Base-by-base conservation (phyloP, 2,329 filamentous ascomycete genomes). In the Arthroderma sp. region DNA sequence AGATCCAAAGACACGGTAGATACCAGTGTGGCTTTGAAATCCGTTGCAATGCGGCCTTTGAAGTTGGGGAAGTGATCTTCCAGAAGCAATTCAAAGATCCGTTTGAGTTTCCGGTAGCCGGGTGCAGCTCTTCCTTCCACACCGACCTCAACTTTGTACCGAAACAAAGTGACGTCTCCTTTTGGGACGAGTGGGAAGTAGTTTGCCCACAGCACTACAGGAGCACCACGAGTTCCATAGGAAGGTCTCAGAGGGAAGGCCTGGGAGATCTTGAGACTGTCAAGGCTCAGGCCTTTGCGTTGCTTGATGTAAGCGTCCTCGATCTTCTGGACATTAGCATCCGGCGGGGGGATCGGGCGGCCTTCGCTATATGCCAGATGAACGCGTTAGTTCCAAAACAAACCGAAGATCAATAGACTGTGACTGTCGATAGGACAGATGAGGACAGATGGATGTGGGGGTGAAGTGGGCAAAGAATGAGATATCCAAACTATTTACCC, bases 21-120 rank as follows among this genome's bases (percentile, higher is more conserved):
- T 44, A 76, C 63, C 3, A 76, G 55, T 1, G 66, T 74, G 0
- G 71, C 69, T 19, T 65, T 67, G 54, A 68, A 73, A 58, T 76
- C 74, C 0, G 71, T 71, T 0, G 72, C 72, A 51, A 76, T 67
- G 37, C 61, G 57, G 8, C 60, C 61, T 28, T 60, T 60, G 15
- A 65, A 47, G n/a, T 64, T 23, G 1, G 63, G 4, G 62, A 72
- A 66, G 60, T 73, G 61, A 59, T 72, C 65, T 55, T 73, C 68
- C 15, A 75, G 61, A 17, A 83, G 62, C 21, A 78, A 63, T 15
- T 77, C 67, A 15, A 82, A 68, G 4, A 81, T 68, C 4, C 75
- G 74, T 43, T 72, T 72, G 37, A 71, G 76, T 65, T 76, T 79
- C 35, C 35, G 56, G 35, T 23, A 47, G 3, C 57, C 41, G 74